Evolutionary conservation across 1,284 basidiomycete species (phyloP), one percentile per base, ranked within the genome.

Genomic region (Boletus smithii): DNA sequence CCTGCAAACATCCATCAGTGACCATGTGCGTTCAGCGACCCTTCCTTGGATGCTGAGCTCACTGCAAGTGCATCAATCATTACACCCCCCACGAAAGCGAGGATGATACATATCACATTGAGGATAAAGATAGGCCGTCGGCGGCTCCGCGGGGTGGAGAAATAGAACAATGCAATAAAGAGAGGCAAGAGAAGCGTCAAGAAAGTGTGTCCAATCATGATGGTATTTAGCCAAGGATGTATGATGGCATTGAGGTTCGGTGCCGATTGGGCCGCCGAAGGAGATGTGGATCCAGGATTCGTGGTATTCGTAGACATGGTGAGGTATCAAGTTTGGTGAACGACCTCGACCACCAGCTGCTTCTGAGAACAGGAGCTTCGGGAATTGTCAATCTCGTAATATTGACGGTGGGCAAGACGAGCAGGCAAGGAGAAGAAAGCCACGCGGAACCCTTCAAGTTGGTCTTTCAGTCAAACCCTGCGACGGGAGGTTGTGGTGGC

Each of bases 171-270:
- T 23, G 63, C 55, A 7, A 67, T 50, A 4, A 66, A 33, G 37
- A 66, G 65, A 26, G 64, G 61, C 0, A 69, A 17, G 2, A 68
- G 55, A 10, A 69, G 56, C 5, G 55, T 55, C 33, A 54, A 42
- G 35, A 63, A 66, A 1, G 65, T 63, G 30, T 63, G 63, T 4
- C 41, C 51, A 7, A 64, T 60, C 51, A 63, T 51, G 37, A 62
- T 30, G 11, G 55, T 42, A n/a, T 51, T 46, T 8, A 66, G 5
- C 4, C 51, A 52, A 17, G 54, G 53, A 2, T 46, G 55, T 23
- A 60, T 49, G 40, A 56, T 23, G 13, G 44, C 46, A 30, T 49
- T 44, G 35, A n/a, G 16, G 29, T 32, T 26, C 8, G 10, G 16
- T 3, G n/a, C n/a, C 0, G 40, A 0, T 10, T 35, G 27, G 3